phyloP scores from a whole-genome alignment of 495 filamentous ascomycete species.

The Haplographium delicatum region DNA sequence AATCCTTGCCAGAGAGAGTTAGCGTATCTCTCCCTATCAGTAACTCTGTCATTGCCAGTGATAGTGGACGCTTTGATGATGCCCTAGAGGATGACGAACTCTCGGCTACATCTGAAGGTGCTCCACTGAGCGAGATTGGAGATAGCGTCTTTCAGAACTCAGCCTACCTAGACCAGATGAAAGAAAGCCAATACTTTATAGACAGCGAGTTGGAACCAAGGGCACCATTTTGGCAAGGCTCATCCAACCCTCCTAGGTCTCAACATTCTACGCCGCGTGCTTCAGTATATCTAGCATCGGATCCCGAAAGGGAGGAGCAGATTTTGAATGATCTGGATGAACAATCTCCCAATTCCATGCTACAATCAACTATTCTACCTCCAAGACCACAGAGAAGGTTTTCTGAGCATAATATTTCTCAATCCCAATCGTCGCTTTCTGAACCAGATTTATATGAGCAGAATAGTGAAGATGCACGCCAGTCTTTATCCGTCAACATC shows the following conservation, averaged over 20 bases:
- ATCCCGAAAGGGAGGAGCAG: not conserved
- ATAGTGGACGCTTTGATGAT: conserved; percentile 28
- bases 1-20: conserved; percentile 5
- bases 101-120: conserved; percentile 31
- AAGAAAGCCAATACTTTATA: conserved; percentile 35
- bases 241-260: not conserved
- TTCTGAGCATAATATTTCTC: conserved; percentile 19
- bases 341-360: not conserved
- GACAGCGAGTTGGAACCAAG: conserved; percentile 26
- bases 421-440: conserved; percentile 16
- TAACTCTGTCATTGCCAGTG: conserved; percentile 20
- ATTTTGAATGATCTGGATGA: not conserved
- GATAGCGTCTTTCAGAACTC: conserved; percentile 40
- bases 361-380: conserved; percentile 23
- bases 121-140: conserved; percentile 27
- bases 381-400: conserved; percentile 9
- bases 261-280: conserved; percentile 17
- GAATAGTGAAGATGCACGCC: not conserved
- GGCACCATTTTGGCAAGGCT: no score
- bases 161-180: conserved; percentile 43
- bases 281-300: conserved; percentile 2
- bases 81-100: conserved; percentile 31
- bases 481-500: no score
- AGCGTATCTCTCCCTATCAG: not conserved
- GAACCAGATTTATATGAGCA: not conserved